Evolutionary conservation across 129 eudicot species (phyloP), one percentile per base, ranked within the genome.

Genomic region (Chrysanthemum lavandulifolium): DNA sequence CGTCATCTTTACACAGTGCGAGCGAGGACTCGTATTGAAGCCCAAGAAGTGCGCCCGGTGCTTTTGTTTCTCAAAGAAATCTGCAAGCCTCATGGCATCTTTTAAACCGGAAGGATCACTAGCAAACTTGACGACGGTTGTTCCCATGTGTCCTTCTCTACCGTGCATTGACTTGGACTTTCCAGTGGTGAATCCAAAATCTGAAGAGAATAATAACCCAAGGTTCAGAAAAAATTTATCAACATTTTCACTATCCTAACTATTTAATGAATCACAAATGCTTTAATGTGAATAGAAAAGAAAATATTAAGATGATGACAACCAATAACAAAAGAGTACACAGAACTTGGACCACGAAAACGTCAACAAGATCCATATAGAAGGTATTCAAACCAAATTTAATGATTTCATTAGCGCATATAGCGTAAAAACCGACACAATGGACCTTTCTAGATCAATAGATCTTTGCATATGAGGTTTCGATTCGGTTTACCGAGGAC

Each of bases 131-230:
- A 95, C 87, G 49, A 80, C 73, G 6, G 84, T 87, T 62, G 82
- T 74, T 56, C 97, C 97, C 82, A 81, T 71, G 82, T 90, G 99
- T 19, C 99, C 99, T 33, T 95, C 97, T 76, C 89, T 88, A 10
- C 84, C 78, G 45, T 84, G 90, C 85, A 90, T 77, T 18, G 99
- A 62, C 91, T 85, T 90, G 31, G 97, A 62, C 82, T 95, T 95
- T 73, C 96, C 96, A 75, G 81, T 80, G 57, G 72, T 64, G 65
- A 86, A 86, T 66, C 97, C 96, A 73, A 94, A 82, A 83, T 86
- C 98, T 94, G 94, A 50, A 60, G 23, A 67, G 47, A 75, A 75
- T 54, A 68, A 76, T 56, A 33, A 73, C 15, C 61, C 64, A 33
- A 67, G 58, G 23, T 67, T 67, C 58, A 75, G 49, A 60, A 52